Evolutionary conservation across 768 basidiomycete species (phyloP).

Genomic region (Russula sp.): DNA sequence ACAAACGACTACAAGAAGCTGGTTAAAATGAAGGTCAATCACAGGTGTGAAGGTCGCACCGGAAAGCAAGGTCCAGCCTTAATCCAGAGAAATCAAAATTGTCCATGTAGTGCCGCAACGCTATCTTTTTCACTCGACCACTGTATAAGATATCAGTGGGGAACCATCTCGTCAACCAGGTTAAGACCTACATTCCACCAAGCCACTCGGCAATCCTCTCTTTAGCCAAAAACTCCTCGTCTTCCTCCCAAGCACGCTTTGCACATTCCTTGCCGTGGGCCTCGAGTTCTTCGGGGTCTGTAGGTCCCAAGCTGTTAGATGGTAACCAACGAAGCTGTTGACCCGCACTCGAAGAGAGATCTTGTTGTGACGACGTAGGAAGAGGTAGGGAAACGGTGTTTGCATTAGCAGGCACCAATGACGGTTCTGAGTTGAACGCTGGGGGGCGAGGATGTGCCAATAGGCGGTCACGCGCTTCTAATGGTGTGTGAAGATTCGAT

Average conservation of each 20-base stretch:
- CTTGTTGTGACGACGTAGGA: constrained; percentile 42
- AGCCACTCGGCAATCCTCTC: constrained; percentile 98
- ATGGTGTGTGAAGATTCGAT: constrained; percentile 28
- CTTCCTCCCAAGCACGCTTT: constrained; percentile 74
- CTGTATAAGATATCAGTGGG: constrained; percentile 34
- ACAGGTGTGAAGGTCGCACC: constrained; percentile 38
- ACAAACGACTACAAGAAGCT: constrained; percentile 55
- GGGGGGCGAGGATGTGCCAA: constrained; percentile 63
- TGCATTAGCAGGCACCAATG: constrained; percentile 50
- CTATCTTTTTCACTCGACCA: constrained; percentile 63
- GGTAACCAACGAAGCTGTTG: constrained; percentile 39
- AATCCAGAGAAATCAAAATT: constrained; percentile 82
- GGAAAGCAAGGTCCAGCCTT: constrained; percentile 83
- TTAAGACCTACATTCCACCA: constrained; percentile 74
- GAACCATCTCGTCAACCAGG: neutral
- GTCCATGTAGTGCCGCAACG: constrained; percentile 75
- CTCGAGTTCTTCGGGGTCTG: constrained; percentile 54
- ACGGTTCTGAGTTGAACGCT: constrained; percentile 80
- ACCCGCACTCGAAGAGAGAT: constrained; percentile 45
- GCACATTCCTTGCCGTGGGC: constrained; percentile 66
- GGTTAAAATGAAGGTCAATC: neutral
- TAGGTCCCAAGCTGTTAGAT: constrained; percentile 25
- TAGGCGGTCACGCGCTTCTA: constrained; percentile 37
- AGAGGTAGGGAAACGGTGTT: constrained; percentile 31
- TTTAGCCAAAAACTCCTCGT: constrained; percentile 72